Percentiles rank a stretch among this genome's conserved stretches.
Evolutionary conservation across 768 basidiomycete species (phyloP).

Genomic region (Suillus plorans): DNA sequence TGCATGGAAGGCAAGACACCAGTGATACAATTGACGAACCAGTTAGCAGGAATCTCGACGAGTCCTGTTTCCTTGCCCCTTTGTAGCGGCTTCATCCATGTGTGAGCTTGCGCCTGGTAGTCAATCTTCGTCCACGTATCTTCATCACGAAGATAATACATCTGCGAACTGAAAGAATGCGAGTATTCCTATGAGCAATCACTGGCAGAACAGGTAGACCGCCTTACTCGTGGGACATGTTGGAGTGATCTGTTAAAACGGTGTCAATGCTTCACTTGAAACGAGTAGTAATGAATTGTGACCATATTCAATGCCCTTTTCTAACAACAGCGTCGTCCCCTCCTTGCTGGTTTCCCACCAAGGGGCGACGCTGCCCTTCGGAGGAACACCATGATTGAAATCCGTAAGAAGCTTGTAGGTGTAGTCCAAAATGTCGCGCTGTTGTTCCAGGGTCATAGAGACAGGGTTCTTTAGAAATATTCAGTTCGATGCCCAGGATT

Average conservation of each 20-base stretch:
- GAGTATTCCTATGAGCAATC: not conserved
- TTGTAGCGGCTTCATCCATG: conserved; percentile 75
- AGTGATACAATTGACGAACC: conserved; percentile 38
- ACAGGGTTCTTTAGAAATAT: conserved; percentile 49
- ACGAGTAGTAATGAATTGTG: conserved; percentile 4
- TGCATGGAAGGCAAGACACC: not conserved
- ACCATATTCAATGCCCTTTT: conserved; percentile 78
- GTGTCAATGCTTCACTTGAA: conserved; percentile 14
- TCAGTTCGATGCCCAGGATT: not conserved
- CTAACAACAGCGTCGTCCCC: conserved; percentile 60
- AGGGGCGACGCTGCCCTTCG: conserved; percentile 67
- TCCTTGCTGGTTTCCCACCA: conserved; percentile 82
- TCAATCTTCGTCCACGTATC: conserved; percentile 77
- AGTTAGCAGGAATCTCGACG: conserved; percentile 68
- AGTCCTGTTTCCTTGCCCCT: conserved; percentile 64
- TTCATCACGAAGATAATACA: conserved; percentile 66
- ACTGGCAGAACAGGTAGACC: not conserved
- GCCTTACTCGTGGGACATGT: conserved; percentile 51
- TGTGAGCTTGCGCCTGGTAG: conserved; percentile 52
- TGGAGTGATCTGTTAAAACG: conserved; percentile 50
- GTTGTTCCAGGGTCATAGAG: conserved; percentile 60
- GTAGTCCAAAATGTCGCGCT: conserved; percentile 67
- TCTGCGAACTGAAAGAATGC: conserved; percentile 45
- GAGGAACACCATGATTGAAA: conserved; percentile 60
- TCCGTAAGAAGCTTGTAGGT: conserved; percentile 63